phyloP scores from a whole-genome alignment of 2,329 filamentous ascomycete species.

The Truncatella angustata region DNA sequence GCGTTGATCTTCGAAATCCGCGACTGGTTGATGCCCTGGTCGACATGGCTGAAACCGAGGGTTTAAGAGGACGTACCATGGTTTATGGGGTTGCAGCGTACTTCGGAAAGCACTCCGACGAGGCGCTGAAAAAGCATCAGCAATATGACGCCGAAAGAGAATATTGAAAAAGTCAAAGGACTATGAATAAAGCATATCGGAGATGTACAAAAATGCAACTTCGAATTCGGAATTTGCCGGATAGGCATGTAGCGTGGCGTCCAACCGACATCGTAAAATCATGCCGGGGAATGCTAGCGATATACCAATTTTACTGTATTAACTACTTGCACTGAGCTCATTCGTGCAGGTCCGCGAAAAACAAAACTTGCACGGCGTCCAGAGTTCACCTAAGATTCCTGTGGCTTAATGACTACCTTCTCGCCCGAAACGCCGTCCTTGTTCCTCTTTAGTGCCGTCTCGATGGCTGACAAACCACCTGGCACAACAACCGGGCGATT shows the following conservation, averaged over 20 bases:
- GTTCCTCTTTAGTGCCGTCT: slow-evolving; percentile 23
- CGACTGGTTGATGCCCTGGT: background rate
- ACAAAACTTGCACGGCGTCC: background rate
- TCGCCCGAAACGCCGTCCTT: slow-evolving; percentile 25
- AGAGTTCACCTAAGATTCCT: background rate
- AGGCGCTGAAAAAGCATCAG: no score
- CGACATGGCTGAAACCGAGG: slow-evolving; percentile 1
- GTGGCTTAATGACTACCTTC: slow-evolving; percentile 22
- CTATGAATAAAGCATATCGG: background rate
- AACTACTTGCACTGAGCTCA: background rate
- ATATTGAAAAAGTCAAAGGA: background rate
- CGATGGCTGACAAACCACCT: slow-evolving; percentile 26
- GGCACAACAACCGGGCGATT: slow-evolving; percentile 25
- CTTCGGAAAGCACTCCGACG: background rate
- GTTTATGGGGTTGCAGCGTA: background rate
- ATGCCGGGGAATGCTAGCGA: no score
- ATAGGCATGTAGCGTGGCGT: no score
- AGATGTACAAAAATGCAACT: no score
- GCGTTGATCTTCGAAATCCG: background rate
- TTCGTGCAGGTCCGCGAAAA: background rate
- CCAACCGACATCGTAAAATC: no score
- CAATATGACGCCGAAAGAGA: background rate
- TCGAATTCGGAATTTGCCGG: no score
- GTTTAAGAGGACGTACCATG: background rate
- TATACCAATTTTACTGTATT: no score